Percentiles rank a stretch among this genome's conserved stretches.
These are phyloP conservation scores for Scedosporium minutisporum DNA, from an alignment of 2,329 filamentous ascomycete species.

Conservation along the genomic window DNA sequence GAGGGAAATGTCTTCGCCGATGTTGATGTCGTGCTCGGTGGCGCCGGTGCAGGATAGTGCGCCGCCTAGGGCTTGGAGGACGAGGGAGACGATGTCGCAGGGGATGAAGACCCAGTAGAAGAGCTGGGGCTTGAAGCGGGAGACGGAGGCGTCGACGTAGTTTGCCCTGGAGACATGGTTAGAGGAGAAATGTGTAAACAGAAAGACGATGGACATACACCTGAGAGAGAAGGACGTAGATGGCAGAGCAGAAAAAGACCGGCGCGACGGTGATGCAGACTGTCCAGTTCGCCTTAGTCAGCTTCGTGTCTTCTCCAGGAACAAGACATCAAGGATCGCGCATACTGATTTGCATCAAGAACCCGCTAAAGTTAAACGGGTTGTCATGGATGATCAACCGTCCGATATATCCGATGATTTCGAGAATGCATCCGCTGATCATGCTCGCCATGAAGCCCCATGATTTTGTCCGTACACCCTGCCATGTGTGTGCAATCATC, in stretches of 20 bases:
- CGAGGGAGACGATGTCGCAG: constrained; percentile 39
- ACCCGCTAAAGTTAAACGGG: constrained; percentile 46
- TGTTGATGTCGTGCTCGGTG: constrained; percentile 17
- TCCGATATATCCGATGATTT: constrained; percentile 54
- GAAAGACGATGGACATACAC: too few species aligned
- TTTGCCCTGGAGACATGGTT: constrained; percentile 12
- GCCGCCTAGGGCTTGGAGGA: constrained; percentile 42
- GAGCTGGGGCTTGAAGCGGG: constrained; percentile 20
- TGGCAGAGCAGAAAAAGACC: constrained; percentile 19
- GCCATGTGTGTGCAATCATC: constrained; percentile 29
- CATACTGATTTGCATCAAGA: constrained; percentile 51
- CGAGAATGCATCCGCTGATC: constrained; percentile 42
- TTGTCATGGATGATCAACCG: constrained; percentile 46
- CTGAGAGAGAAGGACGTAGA: constrained; percentile 14
- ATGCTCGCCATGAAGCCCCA: constrained; percentile 39
- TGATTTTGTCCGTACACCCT: constrained; percentile 31
- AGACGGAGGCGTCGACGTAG: constrained; percentile 17
- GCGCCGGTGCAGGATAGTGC: constrained; percentile 29
- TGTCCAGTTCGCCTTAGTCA: constrained; percentile 31
- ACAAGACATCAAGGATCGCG: constrained; percentile 37
- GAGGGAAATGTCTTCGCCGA: constrained; percentile 39
- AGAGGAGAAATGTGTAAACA: constrained; percentile 17
- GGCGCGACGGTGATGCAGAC: constrained; percentile 25
- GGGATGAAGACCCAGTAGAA: constrained; percentile 32
- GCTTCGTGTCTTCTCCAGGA: constrained; percentile 22